Conservation (phyloP, 306 rosid species). For the Cercis canadensis region DNA sequence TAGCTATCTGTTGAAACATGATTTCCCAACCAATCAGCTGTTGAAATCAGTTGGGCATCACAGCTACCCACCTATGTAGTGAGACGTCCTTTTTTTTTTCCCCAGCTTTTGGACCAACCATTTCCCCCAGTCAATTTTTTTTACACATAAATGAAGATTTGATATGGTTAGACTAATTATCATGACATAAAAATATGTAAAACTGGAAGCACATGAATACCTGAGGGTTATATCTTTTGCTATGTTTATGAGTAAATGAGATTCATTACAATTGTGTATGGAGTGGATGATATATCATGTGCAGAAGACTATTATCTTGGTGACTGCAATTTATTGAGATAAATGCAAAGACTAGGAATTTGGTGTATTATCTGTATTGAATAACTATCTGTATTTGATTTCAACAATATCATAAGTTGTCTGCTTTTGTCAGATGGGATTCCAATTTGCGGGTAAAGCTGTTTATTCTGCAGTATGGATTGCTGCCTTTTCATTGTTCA, state of each 20-base stretch:
- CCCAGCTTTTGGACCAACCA: conserved; percentile 29
- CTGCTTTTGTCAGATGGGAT: conserved; percentile 78
- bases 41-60: conserved; percentile 21
- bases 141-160: neutral
- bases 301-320: conserved; percentile 24
- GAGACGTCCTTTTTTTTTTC: too few relatives aligned
- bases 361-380: conserved; percentile 14
- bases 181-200: conserved; percentile 20
- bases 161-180: conserved; percentile 20
- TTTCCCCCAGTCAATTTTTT: conserved; percentile 17
- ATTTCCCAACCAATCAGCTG: conserved; percentile 10
- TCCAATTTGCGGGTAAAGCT: conserved; percentile 92
- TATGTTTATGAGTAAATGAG: conserved; percentile 28
- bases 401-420: conserved; percentile 31
- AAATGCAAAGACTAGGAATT: conserved; percentile 18
- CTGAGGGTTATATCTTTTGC: conserved; percentile 20
- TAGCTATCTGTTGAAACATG: conserved; percentile 22
- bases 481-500: conserved; percentile 89
- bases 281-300: conserved; percentile 24
- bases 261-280: conserved; percentile 13
- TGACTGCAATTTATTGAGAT: conserved; percentile 17
- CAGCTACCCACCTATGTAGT: conserved; percentile 9
- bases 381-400: conserved; percentile 19
- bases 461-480: conserved; percentile 94
- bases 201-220: conserved; percentile 25